phyloP scores from a whole-genome alignment of 768 basidiomycete species.

The Candolleomyces eurysporus region DNA sequence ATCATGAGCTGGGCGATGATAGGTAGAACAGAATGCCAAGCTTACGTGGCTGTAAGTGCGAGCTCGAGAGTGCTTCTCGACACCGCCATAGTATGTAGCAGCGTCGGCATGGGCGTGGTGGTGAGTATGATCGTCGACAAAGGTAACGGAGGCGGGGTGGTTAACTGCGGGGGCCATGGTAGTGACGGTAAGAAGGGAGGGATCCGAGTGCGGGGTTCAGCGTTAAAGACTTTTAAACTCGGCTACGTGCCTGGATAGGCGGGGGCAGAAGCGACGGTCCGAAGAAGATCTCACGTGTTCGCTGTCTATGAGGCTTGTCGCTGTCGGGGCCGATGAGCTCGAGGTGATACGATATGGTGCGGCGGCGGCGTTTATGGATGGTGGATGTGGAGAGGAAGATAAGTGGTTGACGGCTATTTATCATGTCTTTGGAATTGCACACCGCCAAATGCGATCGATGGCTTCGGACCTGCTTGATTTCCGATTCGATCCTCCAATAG shows the following conservation, averaged over 20 bases:
- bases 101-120: conserved; percentile 63
- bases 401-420: no score
- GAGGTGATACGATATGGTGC: no score
- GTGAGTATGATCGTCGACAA: conserved; percentile 58
- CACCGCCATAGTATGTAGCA: conserved; percentile 78
- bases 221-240: conserved; percentile 9
- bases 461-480: no score
- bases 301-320: background rate
- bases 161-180: conserved; percentile 63
- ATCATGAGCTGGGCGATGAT: conserved; percentile 10
- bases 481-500: no score
- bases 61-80: conserved; percentile 75
- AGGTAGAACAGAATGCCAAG: conserved; percentile 7
- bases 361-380: no score
- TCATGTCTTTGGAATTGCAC: no score
- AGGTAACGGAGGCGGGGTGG: conserved; percentile 64
- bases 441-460: no score
- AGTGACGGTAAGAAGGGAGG: conserved; percentile 2
- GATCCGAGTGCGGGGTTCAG: conserved; percentile 4
- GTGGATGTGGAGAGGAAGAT: no score
- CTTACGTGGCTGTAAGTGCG: conserved; percentile 87
- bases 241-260: conserved; percentile 5
- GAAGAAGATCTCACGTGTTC: conserved; percentile 5
- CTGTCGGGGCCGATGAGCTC: background rate
- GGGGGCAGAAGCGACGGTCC: background rate